phyloP scores from a whole-genome alignment of 805 yeast genomes.

The Ogataea pilisensis region DNA sequence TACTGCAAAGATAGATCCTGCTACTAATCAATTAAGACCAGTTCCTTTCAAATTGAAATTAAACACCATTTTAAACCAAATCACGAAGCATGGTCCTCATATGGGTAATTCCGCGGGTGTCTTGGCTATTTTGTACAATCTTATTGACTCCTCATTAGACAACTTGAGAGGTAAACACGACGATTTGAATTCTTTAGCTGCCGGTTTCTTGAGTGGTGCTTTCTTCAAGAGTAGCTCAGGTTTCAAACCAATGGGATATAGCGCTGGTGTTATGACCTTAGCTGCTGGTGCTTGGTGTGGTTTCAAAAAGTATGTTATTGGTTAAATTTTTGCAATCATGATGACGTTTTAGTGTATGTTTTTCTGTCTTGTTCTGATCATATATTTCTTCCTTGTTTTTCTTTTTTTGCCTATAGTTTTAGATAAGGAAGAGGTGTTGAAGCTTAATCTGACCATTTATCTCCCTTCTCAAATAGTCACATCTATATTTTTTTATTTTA shows the following conservation, averaged over 20 bases:
- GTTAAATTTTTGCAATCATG: too few species aligned
- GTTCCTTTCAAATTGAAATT: conserved; percentile 78
- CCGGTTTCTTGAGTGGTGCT: conserved; percentile 94
- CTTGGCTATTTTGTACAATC: conserved; percentile 82
- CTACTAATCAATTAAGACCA: conserved; percentile 43
- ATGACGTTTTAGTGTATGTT: too few species aligned
- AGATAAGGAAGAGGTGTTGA: too few species aligned
- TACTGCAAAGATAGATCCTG: conserved; percentile 53
- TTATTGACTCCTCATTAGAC: conserved; percentile 77
- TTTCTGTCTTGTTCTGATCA: not conserved
- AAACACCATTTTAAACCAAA: conserved; percentile 85
- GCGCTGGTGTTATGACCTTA: conserved; percentile 79
- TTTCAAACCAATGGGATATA: conserved; percentile 78
- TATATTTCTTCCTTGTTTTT: not conserved
- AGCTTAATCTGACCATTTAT: too few species aligned
- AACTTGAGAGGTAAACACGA: conserved; percentile 86
- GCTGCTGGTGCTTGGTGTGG: conserved; percentile 95
- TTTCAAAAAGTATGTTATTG: conserved; percentile 42
- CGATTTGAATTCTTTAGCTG: conserved; percentile 71
- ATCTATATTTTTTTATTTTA: too few species aligned
- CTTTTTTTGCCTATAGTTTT: not conserved
- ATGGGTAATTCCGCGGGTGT: conserved; percentile 95
- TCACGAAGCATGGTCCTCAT: conserved; percentile 94
- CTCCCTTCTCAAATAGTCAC: too few species aligned
- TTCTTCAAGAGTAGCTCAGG: conserved; percentile 85